Evolutionary conservation across 352 stramenopile species (phyloP).

Genomic region (Globisporangium splendens): DNA sequence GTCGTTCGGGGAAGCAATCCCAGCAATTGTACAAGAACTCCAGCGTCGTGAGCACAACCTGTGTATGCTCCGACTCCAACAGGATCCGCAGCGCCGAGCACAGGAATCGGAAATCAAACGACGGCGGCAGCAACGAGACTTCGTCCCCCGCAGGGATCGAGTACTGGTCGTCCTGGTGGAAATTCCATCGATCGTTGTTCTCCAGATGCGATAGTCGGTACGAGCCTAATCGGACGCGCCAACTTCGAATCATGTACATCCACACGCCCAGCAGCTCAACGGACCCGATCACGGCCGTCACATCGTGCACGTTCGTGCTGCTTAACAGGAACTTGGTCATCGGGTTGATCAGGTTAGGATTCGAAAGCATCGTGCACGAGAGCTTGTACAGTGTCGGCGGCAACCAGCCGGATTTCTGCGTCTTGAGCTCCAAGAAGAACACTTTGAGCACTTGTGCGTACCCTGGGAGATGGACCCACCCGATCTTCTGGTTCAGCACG

Average conservation of each 20-base stretch:
- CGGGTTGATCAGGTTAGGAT: constrained; percentile 84
- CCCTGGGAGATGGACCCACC: constrained; percentile 78
- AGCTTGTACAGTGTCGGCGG: constrained; percentile 86
- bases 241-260: constrained; percentile 92
- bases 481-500: constrained; percentile 88
- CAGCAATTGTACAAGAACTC: constrained; percentile 90
- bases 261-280: constrained; percentile 86
- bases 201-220: constrained; percentile 86
- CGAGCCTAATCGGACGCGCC: constrained; percentile 80
- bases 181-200: constrained; percentile 90
- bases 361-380: constrained; percentile 88
- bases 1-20: constrained; percentile 86
- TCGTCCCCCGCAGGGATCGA: constrained; percentile 85
- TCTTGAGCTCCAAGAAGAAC: constrained; percentile 88
- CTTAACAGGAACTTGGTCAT: constrained; percentile 89
- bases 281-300: constrained; percentile 81
- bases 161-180: constrained; percentile 88
- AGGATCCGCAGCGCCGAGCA: constrained; percentile 79
- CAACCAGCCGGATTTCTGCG: constrained; percentile 84
- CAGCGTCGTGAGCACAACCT: constrained; percentile 82
- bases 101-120: constrained; percentile 87
- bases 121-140: constrained; percentile 78
- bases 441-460: constrained; percentile 88
- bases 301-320: constrained; percentile 85
- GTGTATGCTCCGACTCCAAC: constrained; percentile 79